Evolutionary conservation across 129 eudicot genomes (phyloP), one percentile per base, ranked within the genome.

Genomic region (Flaveria trinervia): DNA sequence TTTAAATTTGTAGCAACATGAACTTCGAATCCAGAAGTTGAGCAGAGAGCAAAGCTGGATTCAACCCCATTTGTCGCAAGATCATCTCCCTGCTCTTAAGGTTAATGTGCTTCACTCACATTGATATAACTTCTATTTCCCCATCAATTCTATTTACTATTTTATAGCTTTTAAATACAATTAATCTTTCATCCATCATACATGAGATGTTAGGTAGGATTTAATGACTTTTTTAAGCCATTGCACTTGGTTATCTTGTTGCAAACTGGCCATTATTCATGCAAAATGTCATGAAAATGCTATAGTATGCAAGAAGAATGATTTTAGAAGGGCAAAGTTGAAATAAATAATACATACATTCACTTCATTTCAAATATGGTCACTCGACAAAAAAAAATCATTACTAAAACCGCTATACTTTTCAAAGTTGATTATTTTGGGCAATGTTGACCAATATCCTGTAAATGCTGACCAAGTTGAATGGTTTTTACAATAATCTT

Each of bases 11-110:
- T 83, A 88, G 92, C 92, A 88, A 76, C 93, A 83, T 73, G 97
- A 92, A 79, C 75, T 64, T 66, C 87, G 75, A 68, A 83, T 85
- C 81, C 96, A 87, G 74, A 85, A 90, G 80, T 78, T 89, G 83
- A 86, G 90, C 83, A 83, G 72, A 77, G 93, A 89, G 87, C 81
- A 57, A 80, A 82, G 79, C 72, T 66, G 86, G 85, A 74, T 30
- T 54, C 87, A 52, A 65, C 88, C 91, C 36, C 85, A 77, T 86
- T 75, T 80, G 25, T 72, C 74, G 64, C 77, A 81, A 83, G 65
- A 84, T 81, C 84, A 92, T 83, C 62, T 78, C 46, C 70, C 87
- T 72, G 79, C 81, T 76, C 83, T 69, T 43, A 89, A 92, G 98
- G 98, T 92, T 85, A 72, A 81, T 82, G 81, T 73, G 81, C 64